Conservation (phyloP, 2,329 filamentous ascomycete species). For the Lanzia echinophila region DNA sequence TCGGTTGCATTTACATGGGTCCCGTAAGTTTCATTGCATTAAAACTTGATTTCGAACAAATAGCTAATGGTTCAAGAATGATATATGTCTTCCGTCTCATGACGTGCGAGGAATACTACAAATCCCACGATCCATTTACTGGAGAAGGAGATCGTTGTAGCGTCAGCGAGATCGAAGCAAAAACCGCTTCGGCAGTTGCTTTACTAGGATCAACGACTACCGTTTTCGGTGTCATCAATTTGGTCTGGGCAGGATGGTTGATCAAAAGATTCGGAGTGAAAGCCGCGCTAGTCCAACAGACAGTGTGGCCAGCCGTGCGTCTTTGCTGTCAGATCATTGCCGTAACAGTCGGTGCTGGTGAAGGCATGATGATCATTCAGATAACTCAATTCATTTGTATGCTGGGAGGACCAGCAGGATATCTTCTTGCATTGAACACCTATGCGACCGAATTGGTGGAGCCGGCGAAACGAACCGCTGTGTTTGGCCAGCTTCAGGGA, state of each 20-base stretch:
- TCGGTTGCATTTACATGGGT: no score
- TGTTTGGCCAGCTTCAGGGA: constrained; percentile 60
- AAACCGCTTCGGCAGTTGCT: constrained; percentile 56
- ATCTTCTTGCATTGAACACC: constrained; percentile 62
- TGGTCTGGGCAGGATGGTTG: constrained; percentile 60
- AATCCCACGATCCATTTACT: constrained; percentile 44
- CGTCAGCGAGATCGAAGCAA: constrained; percentile 55
- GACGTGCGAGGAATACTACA: constrained; percentile 65
- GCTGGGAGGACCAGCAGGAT: constrained; percentile 61
- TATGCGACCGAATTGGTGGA: constrained; percentile 60
- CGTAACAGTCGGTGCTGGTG: constrained; percentile 51
- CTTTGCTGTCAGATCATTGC: constrained; percentile 58
- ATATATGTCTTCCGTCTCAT: constrained; percentile 65
- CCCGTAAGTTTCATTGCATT: no score
- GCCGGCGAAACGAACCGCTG: constrained; percentile 52
- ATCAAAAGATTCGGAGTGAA: constrained; percentile 62
- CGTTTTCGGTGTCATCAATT: constrained; percentile 58
- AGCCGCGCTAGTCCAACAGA: constrained; percentile 54
- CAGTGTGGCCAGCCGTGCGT: constrained; percentile 57
- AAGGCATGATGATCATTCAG: constrained; percentile 64
- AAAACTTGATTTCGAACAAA: no score
- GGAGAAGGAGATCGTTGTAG: constrained; percentile 47
- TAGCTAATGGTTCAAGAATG: no score
- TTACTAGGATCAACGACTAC: constrained; percentile 62
- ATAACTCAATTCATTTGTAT: constrained; percentile 60